phyloP scores from a whole-genome alignment of 306 rosid genomes.

The Dryas octopetala region DNA sequence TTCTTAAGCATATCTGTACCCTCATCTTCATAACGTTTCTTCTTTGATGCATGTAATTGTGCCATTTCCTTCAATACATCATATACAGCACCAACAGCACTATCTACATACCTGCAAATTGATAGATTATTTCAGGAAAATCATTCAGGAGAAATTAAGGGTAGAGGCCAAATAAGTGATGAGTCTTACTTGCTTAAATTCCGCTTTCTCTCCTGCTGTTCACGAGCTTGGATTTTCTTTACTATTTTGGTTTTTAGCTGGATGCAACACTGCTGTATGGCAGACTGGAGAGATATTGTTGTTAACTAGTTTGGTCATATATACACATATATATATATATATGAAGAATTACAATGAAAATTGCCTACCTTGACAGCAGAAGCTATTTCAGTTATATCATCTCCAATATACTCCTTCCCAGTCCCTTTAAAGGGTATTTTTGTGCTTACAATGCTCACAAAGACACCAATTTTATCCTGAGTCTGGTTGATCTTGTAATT shows the following conservation, averaged over 20 bases:
- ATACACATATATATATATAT: background rate
- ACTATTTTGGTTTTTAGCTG: slow-evolving; percentile 90
- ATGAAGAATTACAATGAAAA: slow-evolving; percentile 22
- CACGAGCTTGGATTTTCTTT: slow-evolving; percentile 94
- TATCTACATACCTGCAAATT: slow-evolving; percentile 74
- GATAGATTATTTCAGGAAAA: slow-evolving; percentile 17
- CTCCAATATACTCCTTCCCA: slow-evolving; percentile 97
- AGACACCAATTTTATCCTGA: slow-evolving; percentile 93
- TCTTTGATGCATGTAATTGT: slow-evolving; percentile 56
- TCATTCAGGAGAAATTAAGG: slow-evolving; percentile 14
- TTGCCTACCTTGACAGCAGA: slow-evolving; percentile 81
- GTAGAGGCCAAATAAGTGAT: slow-evolving; percentile 18
- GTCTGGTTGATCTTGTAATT: slow-evolving; percentile 94
- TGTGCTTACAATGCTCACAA: slow-evolving; percentile 92
- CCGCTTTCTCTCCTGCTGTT: slow-evolving; percentile 96
- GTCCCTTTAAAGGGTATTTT: slow-evolving; percentile 98
- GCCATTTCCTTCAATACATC: slow-evolving; percentile 64
- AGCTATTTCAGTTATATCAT: slow-evolving; percentile 92
- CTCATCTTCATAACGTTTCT: slow-evolving; percentile 47
- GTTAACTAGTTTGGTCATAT: slow-evolving; percentile 28
- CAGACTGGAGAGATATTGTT: slow-evolving; percentile 55
- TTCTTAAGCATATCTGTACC: slow-evolving; percentile 60
- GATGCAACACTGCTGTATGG: slow-evolving; percentile 90
- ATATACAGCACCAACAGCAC: slow-evolving; percentile 68
- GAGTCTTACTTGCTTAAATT: slow-evolving; percentile 67